Evolutionary conservation across 768 basidiomycete species (phyloP).

Genomic region (Mycena capillaripes): DNA sequence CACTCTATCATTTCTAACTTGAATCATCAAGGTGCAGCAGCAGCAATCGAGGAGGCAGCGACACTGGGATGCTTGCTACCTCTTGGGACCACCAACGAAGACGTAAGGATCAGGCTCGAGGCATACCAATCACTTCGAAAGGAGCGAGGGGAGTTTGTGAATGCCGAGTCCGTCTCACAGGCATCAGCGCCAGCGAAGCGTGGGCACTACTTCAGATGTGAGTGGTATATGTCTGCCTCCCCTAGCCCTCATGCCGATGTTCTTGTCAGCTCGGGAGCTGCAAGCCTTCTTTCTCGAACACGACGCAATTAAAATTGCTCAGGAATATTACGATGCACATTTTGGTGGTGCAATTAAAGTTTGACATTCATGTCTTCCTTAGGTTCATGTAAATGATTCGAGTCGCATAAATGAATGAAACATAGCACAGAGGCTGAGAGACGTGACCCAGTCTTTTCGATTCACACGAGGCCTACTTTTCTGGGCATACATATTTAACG

Average conservation of each 20-base stretch:
- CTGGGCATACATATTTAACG: too few relatives aligned
- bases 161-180: constrained; percentile 14
- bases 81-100: neutral
- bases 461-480: too few relatives aligned
- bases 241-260: neutral
- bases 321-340: constrained; percentile 11
- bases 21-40: constrained; percentile 43
- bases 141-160: constrained; percentile 25
- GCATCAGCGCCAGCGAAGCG: constrained; percentile 10
- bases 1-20: too few relatives aligned
- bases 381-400: too few relatives aligned
- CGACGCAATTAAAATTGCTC: constrained; percentile 9
- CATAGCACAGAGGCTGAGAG: too few relatives aligned
- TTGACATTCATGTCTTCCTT: too few relatives aligned
- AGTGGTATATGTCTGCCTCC: neutral
- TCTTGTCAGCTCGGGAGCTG: constrained; percentile 2
- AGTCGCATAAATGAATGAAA: too few relatives aligned
- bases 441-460: too few relatives aligned
- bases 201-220: neutral
- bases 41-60: constrained; percentile 42
- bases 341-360: neutral
- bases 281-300: neutral
- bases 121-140: constrained; percentile 22
- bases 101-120: constrained; percentile 16
- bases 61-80: constrained; percentile 17